A percentile compares a stretch with the other conserved stretches of the same genome.
Conservation (phyloP, 768 basidiomycete genomes). For the Lactarius trivialis region DNA sequence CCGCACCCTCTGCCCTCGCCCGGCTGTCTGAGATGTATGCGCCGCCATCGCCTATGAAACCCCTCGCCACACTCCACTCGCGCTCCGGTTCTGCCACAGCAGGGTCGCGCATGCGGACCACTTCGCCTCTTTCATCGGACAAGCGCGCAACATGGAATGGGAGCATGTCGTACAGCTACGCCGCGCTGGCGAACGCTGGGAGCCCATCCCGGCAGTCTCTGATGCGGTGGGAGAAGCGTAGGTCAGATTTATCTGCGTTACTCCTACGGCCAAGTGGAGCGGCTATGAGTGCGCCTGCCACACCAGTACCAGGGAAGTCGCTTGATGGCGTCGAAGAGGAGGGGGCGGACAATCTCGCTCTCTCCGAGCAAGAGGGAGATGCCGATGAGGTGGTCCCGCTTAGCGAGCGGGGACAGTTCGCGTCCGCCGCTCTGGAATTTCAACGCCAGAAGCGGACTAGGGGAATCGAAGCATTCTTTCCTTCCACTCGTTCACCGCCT, state of each 20-base stretch:
- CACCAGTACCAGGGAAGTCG: slow-evolving; percentile 25
- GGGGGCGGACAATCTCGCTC: slow-evolving; percentile 23
- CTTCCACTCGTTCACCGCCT: slow-evolving; percentile 30
- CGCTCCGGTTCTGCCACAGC: slow-evolving; percentile 38
- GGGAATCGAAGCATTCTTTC: slow-evolving; percentile 44
- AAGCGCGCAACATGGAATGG: slow-evolving; percentile 78
- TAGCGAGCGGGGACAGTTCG: slow-evolving; percentile 42
- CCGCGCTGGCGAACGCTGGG: slow-evolving; percentile 42
- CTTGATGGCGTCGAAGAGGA: slow-evolving; percentile 40
- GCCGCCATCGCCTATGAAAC: slow-evolving; percentile 53
- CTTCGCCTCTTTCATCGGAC: slow-evolving; percentile 29
- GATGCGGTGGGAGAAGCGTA: slow-evolving; percentile 45
- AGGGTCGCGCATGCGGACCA: slow-evolving; percentile 24
- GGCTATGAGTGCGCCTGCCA: slow-evolving; percentile 39
- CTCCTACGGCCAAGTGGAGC: slow-evolving; percentile 31
- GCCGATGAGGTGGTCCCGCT: slow-evolving; percentile 7
- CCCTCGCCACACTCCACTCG: slow-evolving; percentile 30
- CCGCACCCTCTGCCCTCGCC: slow-evolving; percentile 61
- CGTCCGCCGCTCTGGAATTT: slow-evolving; percentile 53
- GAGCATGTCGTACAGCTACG: slow-evolving; percentile 35
- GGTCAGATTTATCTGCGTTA: slow-evolving; percentile 48
- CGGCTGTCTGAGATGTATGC: slow-evolving; percentile 88
- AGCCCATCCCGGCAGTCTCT: slow-evolving; percentile 40
- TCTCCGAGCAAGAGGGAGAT: slow-evolving; percentile 8
- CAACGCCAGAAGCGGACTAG: slow-evolving; percentile 46